A percentile compares a stretch with the other conserved stretches of the same genome.
phyloP scores from a whole-genome alignment of 805 yeast genomes.

The Candida incommunis region DNA sequence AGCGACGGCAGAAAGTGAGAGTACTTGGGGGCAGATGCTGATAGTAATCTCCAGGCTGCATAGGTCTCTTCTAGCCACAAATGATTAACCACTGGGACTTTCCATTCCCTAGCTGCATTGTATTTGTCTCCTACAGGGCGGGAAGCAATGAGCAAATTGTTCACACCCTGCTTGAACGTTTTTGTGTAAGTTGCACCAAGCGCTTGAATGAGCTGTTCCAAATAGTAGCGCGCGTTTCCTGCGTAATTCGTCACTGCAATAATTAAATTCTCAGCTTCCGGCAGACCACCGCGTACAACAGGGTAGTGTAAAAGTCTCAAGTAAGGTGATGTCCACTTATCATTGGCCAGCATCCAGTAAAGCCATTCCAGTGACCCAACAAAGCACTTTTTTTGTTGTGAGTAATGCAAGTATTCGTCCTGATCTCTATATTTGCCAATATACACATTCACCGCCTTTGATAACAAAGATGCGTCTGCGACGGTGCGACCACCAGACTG shows the following conservation, averaged over 20 bases:
- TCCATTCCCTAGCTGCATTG: conserved; percentile 61
- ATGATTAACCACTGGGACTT: conserved; percentile 54
- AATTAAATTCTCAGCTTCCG: conserved; percentile 37
- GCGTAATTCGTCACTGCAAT: conserved; percentile 68
- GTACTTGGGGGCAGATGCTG: conserved; percentile 33
- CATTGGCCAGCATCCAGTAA: conserved; percentile 44
- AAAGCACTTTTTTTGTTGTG: conserved; percentile 26
- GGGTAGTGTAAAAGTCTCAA: conserved; percentile 59
- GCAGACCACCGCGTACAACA: conserved; percentile 34
- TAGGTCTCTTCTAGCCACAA: conserved; percentile 81
- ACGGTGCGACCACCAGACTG: conserved; percentile 40
- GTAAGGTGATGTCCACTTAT: conserved; percentile 41
- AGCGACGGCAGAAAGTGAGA: conserved; percentile 29
- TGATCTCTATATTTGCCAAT: conserved; percentile 55
- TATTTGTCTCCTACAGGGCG: conserved; percentile 59
- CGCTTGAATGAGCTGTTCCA: conserved; percentile 45
- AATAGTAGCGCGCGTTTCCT: conserved; percentile 69
- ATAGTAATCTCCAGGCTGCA: conserved; percentile 41
- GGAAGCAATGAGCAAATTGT: conserved; percentile 63
- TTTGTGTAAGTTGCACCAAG: conserved; percentile 70
- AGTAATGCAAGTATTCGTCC: conserved; percentile 30
- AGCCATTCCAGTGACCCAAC: conserved; percentile 71
- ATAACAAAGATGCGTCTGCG: conserved; percentile 6
- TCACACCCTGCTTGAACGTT: conserved; percentile 42
- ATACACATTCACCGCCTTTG: conserved; percentile 27